phyloP scores from a whole-genome alignment of 495 filamentous ascomycete species.

The Podospora comata region DNA sequence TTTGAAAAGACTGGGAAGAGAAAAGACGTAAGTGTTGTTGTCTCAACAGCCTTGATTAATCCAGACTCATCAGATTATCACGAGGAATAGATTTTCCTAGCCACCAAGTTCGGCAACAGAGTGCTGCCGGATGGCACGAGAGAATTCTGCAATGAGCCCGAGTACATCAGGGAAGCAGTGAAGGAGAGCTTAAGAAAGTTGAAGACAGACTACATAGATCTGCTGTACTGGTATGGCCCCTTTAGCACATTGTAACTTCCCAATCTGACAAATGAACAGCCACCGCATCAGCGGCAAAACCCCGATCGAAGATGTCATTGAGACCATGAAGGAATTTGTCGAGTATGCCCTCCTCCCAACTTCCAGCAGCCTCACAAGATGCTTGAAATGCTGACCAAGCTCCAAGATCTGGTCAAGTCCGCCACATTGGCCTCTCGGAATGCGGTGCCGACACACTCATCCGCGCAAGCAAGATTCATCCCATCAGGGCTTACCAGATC shows the following conservation, averaged over 20 bases:
- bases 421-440: slow-evolving; percentile 42
- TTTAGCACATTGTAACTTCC: neutral
- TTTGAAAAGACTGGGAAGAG: slow-evolving; percentile 32
- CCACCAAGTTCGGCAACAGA: slow-evolving; percentile 47
- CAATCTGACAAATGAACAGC: slow-evolving; percentile 8
- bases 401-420: slow-evolving; percentile 43
- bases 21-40: slow-evolving; percentile 6
- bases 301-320: slow-evolving; percentile 24
- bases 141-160: slow-evolving; percentile 34
- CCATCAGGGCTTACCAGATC: slow-evolving; percentile 32
- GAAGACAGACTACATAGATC: slow-evolving; percentile 52
- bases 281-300: slow-evolving; percentile 24
- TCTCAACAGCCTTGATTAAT: neutral
- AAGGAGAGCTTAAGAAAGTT: slow-evolving; percentile 49
- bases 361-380: neutral
- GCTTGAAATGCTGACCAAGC: slow-evolving; percentile 3
- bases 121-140: slow-evolving; percentile 18
- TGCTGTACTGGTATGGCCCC: slow-evolving; percentile 19
- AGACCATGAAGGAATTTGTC: slow-evolving; percentile 22
- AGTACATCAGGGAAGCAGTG: slow-evolving; percentile 53
- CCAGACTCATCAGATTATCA: neutral
- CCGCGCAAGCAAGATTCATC: slow-evolving; percentile 25
- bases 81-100: slow-evolving; percentile 45
- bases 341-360: neutral
- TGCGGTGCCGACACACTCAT: slow-evolving; percentile 29